Evolutionary conservation across 495 filamentous ascomycete genomes (phyloP), one percentile per base, ranked within the genome.

Genomic region (Pyronema omphalodes): DNA sequence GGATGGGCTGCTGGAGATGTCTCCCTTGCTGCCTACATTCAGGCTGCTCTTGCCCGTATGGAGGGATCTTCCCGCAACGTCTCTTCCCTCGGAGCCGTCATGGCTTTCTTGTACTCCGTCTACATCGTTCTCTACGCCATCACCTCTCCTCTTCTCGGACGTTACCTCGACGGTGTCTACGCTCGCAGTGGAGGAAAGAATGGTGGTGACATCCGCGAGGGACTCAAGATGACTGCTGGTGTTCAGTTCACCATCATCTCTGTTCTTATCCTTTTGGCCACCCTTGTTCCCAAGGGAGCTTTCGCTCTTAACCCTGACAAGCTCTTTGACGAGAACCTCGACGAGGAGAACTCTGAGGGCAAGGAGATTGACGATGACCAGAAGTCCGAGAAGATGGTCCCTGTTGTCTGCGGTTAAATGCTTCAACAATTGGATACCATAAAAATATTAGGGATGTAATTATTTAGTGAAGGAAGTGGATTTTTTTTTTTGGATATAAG

Each of bases 1-100:
- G 71, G 70, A 7, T 72, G 71, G 71, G 71, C 70, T 2, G 69
- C 69, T 8, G 71, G 70, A 2, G 70, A 73, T 54, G 69, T 72
- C 7, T 70, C 68, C 3, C 60, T 72, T 1, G 68, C 68, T 0
- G 70, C 71, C 0, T 71, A 72, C 48, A 70, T 71, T 49, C 71
- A 73, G 59, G 69, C 69, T 8, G 61, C 63, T 17, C 62, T 73
- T 7, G 55, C 67, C 1, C 49, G 68, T 2, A 48, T 67, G 12
- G 70, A 72, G 50, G 61, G 61, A 6, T 64, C 60, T 47, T 61
- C 66, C 12, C 59, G 55, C 12, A 67, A 72, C 29, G 69, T 73
- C 12, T 73, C 70, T 33, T 61, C 70, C 6, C 62, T 72, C 12
- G 69, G 69, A 7, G 70, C 71, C 3, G 69, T 73, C 53, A 72